Evolutionary conservation across 1,284 basidiomycete genomes (phyloP).

Genomic region (Prillingera fragicola): DNA sequence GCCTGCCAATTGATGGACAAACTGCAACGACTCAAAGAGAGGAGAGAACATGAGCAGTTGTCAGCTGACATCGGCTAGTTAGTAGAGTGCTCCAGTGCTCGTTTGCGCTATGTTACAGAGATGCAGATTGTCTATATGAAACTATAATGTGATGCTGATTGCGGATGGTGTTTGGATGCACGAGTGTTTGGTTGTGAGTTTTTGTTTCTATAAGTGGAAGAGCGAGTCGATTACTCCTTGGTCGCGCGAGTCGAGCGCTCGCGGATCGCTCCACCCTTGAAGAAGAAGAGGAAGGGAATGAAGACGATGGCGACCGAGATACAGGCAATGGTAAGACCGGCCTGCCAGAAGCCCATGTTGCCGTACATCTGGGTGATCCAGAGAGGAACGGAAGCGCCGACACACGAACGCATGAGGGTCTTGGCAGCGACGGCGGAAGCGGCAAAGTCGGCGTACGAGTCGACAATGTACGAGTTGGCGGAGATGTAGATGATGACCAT

Average conservation of each 20-base stretch:
- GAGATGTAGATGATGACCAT: slow-evolving; percentile 44
- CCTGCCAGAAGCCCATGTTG: slow-evolving; percentile 36
- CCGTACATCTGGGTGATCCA: slow-evolving; percentile 23
- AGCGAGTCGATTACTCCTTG: no score
- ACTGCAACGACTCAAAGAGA: no score
- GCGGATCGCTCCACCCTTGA: slow-evolving; percentile 32
- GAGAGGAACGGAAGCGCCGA: slow-evolving; percentile 45
- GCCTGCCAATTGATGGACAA: no score
- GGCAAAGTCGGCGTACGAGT: slow-evolving; percentile 30
- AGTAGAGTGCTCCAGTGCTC: no score
- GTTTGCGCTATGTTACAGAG: no score
- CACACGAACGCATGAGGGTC: slow-evolving; percentile 50
- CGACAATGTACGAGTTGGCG: slow-evolving; percentile 43
- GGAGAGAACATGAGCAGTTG: no score
- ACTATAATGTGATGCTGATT: no score
- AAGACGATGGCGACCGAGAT: slow-evolving; percentile 26
- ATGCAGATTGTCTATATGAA: no score
- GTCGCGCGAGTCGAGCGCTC: slow-evolving; percentile 23
- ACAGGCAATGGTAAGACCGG: slow-evolving; percentile 32
- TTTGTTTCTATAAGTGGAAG: no score
- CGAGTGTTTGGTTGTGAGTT: no score
- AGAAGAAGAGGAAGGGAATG: slow-evolving; percentile 42
- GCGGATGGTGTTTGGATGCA: no score
- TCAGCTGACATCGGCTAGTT: no score
- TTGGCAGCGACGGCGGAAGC: slow-evolving; percentile 52